A percentile compares a stretch with the other conserved stretches of the same genome.
These are phyloP conservation scores for Tolypocladium tropicale DNA, from an alignment of 2,329 filamentous ascomycete species.

Conservation along the genomic window DNA sequence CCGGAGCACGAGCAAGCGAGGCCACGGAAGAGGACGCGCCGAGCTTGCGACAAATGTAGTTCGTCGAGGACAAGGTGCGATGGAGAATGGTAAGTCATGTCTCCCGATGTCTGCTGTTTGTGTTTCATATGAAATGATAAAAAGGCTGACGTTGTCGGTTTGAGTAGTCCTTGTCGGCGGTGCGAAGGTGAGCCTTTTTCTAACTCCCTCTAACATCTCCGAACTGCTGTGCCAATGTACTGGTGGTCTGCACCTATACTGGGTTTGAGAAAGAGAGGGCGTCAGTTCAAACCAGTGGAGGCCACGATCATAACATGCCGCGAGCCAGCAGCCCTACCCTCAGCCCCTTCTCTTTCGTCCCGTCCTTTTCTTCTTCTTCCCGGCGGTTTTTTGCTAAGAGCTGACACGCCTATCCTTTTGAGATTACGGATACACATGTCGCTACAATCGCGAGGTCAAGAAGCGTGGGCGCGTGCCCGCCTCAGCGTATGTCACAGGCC, in stretches of 20 bases:
- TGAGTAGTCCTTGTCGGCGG: slow-evolving; percentile 17
- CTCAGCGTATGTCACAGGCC: slow-evolving; percentile 4
- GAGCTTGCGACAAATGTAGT: slow-evolving; percentile 24
- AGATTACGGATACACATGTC: slow-evolving; percentile 28
- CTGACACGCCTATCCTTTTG: neutral
- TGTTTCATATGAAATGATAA: too few relatives aligned
- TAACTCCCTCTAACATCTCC: neutral
- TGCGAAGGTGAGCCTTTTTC: slow-evolving; percentile 22
- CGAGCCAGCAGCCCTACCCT: neutral
- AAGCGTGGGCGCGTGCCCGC: slow-evolving; percentile 24
- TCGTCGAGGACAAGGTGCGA: slow-evolving; percentile 31
- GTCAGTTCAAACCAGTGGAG: too few relatives aligned
- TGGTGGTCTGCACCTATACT: too few relatives aligned
- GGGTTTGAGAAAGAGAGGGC: too few relatives aligned
- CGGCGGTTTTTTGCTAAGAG: neutral
- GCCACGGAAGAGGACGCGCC: slow-evolving; percentile 16
- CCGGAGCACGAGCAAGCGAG: slow-evolving; percentile 11
- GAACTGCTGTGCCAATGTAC: neutral
- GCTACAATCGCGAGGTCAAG: slow-evolving; percentile 25
- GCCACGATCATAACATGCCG: neutral
- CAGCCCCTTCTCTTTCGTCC: too few relatives aligned
- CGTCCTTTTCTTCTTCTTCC: too few relatives aligned
- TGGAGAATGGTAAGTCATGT: slow-evolving; percentile 27
- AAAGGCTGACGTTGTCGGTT: neutral
- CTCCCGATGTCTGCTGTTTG: neutral